Base-by-base conservation (phyloP, 2,329 filamentous ascomycete genomes). In the Chrysoporthe puriensis region DNA sequence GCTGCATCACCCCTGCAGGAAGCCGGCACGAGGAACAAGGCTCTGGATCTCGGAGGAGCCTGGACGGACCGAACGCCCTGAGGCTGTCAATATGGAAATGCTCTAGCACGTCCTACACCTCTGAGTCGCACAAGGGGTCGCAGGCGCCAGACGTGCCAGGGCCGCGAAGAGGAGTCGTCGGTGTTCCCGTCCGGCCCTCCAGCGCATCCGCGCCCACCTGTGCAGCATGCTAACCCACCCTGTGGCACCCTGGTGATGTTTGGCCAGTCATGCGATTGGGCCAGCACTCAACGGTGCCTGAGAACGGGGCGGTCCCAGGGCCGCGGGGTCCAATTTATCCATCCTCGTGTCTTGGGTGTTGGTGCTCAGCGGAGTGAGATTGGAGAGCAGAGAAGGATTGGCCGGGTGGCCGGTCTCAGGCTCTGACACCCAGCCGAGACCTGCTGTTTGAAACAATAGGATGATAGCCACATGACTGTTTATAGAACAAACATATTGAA, bases 381-480 rank as follows among this genome's bases (percentile, higher is more conserved):
- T 42, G 61, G 48, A 62, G 18, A 5, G 16, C 65, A 52, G 16
- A 36, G 64, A 44, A 46, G 46, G 40, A 59, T 60, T 44, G 21
- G 50, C 50, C 50, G 26, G 46, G 44, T 42, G 44, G 61, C 18
- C 46, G 66, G 66, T 68, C 66, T 68, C 66, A 65, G 56, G 40
- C 62, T 68, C 62, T 62, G 40, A 65, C 66, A 62, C 50, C 48
- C 46, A 63, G 66, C 57, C 62, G 62, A 65, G 66, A 65, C 66
- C 62, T 60, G 48, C 46, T 43, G 40, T 63, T 62, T 21, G 57
- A 65, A 62, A 65, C 57, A 61, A 63, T 32, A 14, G 26, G 11
- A 32, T 32, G 50, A 34, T 54, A 13, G 21, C 21, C 16, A 21
- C 44, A 34, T 61, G 57, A 46, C 56, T 44, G 57, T 65, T 56